Conservation (phyloP, 2,329 filamentous ascomycete genomes). For the Penicillium sp. region DNA sequence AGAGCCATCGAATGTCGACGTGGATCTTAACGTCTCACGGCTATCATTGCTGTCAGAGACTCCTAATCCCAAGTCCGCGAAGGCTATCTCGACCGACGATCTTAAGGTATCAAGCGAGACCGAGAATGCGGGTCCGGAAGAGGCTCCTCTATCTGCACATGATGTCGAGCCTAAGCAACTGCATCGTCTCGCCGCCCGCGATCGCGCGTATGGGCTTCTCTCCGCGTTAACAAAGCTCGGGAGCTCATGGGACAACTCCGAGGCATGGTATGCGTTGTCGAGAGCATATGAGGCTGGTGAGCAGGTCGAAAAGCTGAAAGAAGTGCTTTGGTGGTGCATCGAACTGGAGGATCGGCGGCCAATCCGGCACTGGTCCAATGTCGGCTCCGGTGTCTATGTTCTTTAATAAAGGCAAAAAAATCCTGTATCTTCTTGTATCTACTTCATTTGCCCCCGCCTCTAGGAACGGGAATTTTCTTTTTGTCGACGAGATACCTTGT, state of each 20-base stretch:
- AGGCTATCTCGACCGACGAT: conserved; percentile 19
- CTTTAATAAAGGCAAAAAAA: conserved; percentile 33
- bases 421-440: conserved; percentile 19
- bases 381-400: conserved; percentile 60
- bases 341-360: conserved; percentile 80
- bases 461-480: conserved; percentile 2
- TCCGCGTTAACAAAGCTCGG: conserved; percentile 77
- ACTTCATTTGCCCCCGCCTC: conserved; percentile 8
- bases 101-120: conserved; percentile 10
- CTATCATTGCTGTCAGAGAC: conserved; percentile 20
- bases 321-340: conserved; percentile 94
- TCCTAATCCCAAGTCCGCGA: conserved; percentile 16
- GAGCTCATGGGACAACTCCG: conserved; percentile 77
- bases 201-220: conserved; percentile 76
- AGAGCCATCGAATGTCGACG: conserved; percentile 26
- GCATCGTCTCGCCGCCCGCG: conserved; percentile 78
- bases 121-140: conserved; percentile 1
- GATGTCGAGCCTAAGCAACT: conserved; percentile 56
- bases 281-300: conserved; percentile 80
- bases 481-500: conserved; percentile 23
- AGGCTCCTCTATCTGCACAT: conserved; percentile 17
- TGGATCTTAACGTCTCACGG: conserved; percentile 23
- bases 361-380: conserved; percentile 66
- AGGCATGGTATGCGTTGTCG: conserved; percentile 85
- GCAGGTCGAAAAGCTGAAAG: conserved; percentile 77